phyloP scores from a whole-genome alignment of 2,329 filamentous ascomycete genomes.

The Epichloe brachyelytri region DNA sequence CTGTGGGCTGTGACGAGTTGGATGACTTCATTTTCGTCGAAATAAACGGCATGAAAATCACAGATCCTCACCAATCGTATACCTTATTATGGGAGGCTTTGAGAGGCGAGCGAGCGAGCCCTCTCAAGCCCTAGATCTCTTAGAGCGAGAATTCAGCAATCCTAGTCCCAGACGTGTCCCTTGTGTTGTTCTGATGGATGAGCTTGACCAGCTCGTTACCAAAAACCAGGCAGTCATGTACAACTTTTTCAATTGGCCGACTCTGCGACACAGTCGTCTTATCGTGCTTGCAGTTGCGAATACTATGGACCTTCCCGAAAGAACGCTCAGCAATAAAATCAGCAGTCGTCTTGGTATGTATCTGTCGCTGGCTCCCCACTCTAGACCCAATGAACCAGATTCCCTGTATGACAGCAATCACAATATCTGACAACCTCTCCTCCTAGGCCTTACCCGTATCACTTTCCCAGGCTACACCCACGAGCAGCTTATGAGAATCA shows the following conservation, averaged over 20 bases:
- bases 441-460: slow-evolving; percentile 66
- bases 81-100: slow-evolving; percentile 91
- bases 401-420: neutral
- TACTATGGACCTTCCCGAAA: slow-evolving; percentile 95
- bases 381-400: neutral
- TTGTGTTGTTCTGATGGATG: slow-evolving; percentile 96
- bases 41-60: slow-evolving; percentile 99
- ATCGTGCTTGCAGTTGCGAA: slow-evolving; percentile 97
- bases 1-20: slow-evolving; percentile 77
- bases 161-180: slow-evolving; percentile 84
- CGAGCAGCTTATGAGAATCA: slow-evolving; percentile 93
- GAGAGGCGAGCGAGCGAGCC: slow-evolving; percentile 83
- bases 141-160: slow-evolving; percentile 85
- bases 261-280: slow-evolving; percentile 75
- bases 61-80: slow-evolving; percentile 94
- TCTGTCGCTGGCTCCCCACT: neutral
- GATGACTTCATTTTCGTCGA: slow-evolving; percentile 99
- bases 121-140: slow-evolving; percentile 81
- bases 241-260: slow-evolving; percentile 99
- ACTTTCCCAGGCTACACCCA: slow-evolving; percentile 97
- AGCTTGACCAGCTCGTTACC: slow-evolving; percentile 93
- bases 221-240: slow-evolving; percentile 99
- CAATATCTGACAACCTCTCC: neutral
- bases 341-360: slow-evolving; percentile 63
- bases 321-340: slow-evolving; percentile 96